phyloP scores from a whole-genome alignment of 2,329 filamentous ascomycete genomes.

The Paracoccidioides brasiliensis region DNA sequence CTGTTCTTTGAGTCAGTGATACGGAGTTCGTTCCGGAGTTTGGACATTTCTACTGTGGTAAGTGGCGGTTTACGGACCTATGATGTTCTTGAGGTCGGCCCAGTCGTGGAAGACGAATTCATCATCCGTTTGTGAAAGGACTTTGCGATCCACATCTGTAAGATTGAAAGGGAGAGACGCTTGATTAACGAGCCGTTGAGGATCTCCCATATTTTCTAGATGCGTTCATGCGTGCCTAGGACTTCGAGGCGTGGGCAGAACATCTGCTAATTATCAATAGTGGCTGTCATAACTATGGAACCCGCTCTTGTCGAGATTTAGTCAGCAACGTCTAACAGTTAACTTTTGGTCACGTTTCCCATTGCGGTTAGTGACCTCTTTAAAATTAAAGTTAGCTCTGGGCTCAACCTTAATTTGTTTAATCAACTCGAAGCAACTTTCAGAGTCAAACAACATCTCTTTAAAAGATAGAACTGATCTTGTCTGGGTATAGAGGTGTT shows the following conservation, averaged over 20 bases:
- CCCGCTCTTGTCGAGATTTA: no score
- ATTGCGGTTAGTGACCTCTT: no score
- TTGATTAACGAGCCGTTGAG: neutral
- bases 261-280: no score
- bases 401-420: no score
- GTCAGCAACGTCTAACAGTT: no score
- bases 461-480: no score
- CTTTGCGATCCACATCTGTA: constrained; percentile 36
- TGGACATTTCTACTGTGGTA: neutral
- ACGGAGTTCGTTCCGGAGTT: neutral
- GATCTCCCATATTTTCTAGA: constrained; percentile 3
- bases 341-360: no score
- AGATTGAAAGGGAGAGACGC: constrained; percentile 31
- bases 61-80: constrained; percentile 29
- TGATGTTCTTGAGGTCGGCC: constrained; percentile 39
- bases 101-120: constrained; percentile 40
- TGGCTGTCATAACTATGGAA: no score
- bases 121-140: constrained; percentile 40
- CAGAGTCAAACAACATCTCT: no score
- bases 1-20: constrained; percentile 17
- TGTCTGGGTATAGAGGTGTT: no score
- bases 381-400: no score
- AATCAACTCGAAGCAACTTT: no score
- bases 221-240: neutral
- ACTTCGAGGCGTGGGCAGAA: neutral